These are phyloP conservation scores for Inga oerstediana DNA, from an alignment of 306 rosid genomes.

Conservation along the genomic window DNA sequence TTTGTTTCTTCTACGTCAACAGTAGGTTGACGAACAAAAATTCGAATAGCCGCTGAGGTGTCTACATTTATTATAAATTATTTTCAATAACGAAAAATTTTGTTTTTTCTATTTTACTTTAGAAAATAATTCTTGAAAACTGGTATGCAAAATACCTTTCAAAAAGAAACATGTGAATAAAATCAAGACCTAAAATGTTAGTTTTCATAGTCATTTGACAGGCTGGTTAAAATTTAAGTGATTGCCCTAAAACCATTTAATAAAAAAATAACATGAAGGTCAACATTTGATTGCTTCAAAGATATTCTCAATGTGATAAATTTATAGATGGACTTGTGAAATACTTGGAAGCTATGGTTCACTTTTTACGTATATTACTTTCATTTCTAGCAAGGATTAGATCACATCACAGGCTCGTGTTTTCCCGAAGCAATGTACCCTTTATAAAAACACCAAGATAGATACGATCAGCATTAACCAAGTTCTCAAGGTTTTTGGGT, in stretches of 20 bases:
- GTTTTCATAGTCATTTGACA: neutral
- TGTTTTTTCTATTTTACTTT: too few relatives aligned
- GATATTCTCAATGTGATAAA: neutral
- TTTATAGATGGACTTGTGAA: neutral
- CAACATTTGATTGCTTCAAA: neutral
- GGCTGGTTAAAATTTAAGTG: neutral
- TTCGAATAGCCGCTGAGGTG: too few relatives aligned
- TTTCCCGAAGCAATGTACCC: neutral
- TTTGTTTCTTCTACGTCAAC: too few relatives aligned
- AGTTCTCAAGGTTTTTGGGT: neutral
- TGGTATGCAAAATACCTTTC: too few relatives aligned
- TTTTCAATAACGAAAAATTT: too few relatives aligned
- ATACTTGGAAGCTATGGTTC: neutral
- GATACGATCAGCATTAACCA: neutral
- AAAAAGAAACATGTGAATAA: too few relatives aligned
- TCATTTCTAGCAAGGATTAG: neutral
- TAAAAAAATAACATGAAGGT: neutral
- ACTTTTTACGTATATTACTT: neutral
- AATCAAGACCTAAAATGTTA: too few relatives aligned
- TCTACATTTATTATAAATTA: too few relatives aligned
- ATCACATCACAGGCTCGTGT: neutral
- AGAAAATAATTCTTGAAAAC: too few relatives aligned
- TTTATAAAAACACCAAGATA: neutral
- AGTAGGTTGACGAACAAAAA: too few relatives aligned
- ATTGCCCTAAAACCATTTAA: neutral